A percentile compares a stretch with the other conserved stretches of the same genome.
Conservation (phyloP, 129 eudicot species). For the Artemisia tridentata region DNA sequence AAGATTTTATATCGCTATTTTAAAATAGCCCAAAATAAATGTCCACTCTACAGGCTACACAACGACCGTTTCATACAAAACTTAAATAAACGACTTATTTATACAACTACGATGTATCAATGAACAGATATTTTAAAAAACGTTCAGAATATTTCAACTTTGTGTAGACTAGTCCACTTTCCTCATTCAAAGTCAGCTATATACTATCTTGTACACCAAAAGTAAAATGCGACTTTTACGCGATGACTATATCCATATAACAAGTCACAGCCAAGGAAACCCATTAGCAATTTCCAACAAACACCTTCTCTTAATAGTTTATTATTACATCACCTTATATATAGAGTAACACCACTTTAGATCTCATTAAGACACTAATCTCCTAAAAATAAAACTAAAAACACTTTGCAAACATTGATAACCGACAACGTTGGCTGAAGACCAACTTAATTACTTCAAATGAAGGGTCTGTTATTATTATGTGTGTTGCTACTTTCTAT, state of each 20-base stretch:
- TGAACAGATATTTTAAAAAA: no score
- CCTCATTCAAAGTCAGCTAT: constrained; percentile 26
- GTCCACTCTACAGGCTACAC: no score
- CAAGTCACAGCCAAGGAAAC: constrained; percentile 4
- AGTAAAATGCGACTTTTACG: constrained; percentile 18
- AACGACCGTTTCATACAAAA: no score
- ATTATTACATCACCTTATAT: not conserved
- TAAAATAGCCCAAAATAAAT: no score
- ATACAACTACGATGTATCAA: no score
- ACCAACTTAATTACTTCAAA: not conserved
- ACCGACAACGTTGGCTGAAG: not conserved
- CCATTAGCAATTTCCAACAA: constrained; percentile 20
- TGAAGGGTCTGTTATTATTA: constrained; percentile 3
- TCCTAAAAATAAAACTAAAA: not conserved
- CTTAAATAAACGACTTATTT: no score
- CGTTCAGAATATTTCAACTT: no score
- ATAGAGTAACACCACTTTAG: not conserved
- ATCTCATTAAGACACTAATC: constrained; percentile 3
- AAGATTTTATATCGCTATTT: no score
- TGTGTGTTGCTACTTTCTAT: constrained; percentile 27
- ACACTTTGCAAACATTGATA: no score
- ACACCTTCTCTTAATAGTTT: not conserved
- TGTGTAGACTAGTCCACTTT: not conserved
- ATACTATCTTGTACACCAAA: not conserved
- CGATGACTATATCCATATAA: not conserved